These are phyloP conservation scores for Heritiera littoralis DNA, from an alignment of 345 rosid species.

Conservation along the genomic window DNA sequence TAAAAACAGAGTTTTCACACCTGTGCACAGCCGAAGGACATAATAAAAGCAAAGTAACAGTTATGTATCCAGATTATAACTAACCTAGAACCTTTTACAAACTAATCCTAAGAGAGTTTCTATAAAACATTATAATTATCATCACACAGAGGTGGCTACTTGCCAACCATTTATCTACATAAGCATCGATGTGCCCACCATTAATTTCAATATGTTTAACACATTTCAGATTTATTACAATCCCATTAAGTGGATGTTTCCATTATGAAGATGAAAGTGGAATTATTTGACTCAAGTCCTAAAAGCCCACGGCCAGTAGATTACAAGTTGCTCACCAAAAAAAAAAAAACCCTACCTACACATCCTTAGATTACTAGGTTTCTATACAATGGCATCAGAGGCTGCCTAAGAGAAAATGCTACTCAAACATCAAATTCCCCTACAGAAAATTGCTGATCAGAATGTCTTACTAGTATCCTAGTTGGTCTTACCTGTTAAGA, in stretches of 20 bases:
- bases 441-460: not conserved
- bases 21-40: too few species aligned
- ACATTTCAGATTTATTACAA: not conserved
- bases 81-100: not conserved
- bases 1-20: too few species aligned
- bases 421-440: constrained; percentile 8
- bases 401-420: not conserved
- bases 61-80: not conserved
- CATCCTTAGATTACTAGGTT: not conserved
- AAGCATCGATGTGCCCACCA: not conserved
- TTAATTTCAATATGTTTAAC: not conserved
- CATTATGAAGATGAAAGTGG: not conserved
- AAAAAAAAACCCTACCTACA: not conserved
- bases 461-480: not conserved
- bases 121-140: not conserved
- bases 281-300: not conserved
- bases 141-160: not conserved
- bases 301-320: not conserved
- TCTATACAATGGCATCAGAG: not conserved
- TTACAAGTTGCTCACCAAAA: not conserved
- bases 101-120: not conserved
- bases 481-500: not conserved
- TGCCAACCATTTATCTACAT: not conserved
- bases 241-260: not conserved
- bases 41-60: too few species aligned